Evolutionary conservation across 441 rosid genomes (phyloP), one percentile per base, ranked within the genome.

Genomic region (Eruca vesicaria): DNA sequence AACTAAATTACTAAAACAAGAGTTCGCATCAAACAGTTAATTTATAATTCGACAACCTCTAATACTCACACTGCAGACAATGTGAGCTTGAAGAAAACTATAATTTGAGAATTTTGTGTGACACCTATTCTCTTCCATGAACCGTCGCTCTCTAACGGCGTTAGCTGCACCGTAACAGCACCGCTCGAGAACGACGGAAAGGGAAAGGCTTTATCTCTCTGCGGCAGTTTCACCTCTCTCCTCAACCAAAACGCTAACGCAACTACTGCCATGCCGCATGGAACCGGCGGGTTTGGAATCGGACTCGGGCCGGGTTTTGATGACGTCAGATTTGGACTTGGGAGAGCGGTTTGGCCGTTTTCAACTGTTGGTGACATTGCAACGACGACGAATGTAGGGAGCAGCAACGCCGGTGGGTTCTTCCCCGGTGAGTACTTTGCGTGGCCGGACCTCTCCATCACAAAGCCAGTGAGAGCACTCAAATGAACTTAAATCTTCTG

Each of bases 391-490:
- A 88, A 90, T 18, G 35, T 58, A 32, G 97, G 86, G 67, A 71
- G 62, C 45, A 91, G 81, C 62, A 61, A 52, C 59, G 31, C 36
- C 18, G 69, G 76, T 60, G 92, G 94, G 5, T 85, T 87, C 66
- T 90, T 82, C 9, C 56, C 79, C 32, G 85, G 86, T 12, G 98
- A 85, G 75, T 89, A 89, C 84, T 89, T 90, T 61, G 74, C 93
- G 45, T 92, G 95, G 97, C 92, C 95, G 15, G 97, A 92, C 63
- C 89, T 90, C 12, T 91, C 98, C 16, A 92, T 94, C 72, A 90
- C 97, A 19, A 89, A 97, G 6, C 88, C 90, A 12, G 94, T 91
- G 66, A 88, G 85, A 82, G 84, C 89, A 19, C 88, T 87, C 58
- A 92, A 87, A 75, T 94, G 86, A 90, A 56, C 9, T n/a, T 3